Evolutionary conservation across 768 basidiomycete genomes (phyloP).

Genomic region (Russula compacta): DNA sequence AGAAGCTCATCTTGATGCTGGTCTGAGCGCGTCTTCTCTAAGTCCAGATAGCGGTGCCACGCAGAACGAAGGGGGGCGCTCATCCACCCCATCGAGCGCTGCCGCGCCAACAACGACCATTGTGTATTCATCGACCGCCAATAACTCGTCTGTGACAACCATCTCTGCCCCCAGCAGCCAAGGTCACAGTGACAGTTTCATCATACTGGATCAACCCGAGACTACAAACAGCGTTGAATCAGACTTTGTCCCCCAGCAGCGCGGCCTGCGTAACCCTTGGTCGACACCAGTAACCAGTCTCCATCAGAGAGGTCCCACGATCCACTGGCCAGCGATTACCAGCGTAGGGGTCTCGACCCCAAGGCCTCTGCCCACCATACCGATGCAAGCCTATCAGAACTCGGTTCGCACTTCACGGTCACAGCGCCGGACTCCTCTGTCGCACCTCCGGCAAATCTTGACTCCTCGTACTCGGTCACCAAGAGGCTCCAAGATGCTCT

Average conservation of each 20-base stretch:
- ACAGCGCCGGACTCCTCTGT: conserved; percentile 34
- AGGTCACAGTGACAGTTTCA: conserved; percentile 5
- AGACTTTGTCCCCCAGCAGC: neutral
- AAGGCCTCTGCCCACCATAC: conserved; percentile 22
- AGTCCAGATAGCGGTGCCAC: neutral
- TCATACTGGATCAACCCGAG: neutral
- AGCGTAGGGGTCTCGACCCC: conserved; percentile 24
- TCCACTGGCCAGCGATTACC: conserved; percentile 12
- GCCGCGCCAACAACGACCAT: conserved; percentile 19
- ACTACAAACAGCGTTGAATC: neutral
- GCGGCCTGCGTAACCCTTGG: neutral
- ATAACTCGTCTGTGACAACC: conserved; percentile 23
- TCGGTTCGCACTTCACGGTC: conserved; percentile 34
- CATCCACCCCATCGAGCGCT: conserved; percentile 23
- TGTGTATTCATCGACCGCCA: neutral
- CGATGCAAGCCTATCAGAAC: conserved; percentile 11
- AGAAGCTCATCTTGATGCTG: conserved; percentile 3
- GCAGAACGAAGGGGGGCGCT: conserved; percentile 7
- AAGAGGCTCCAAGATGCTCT: conserved; percentile 53
- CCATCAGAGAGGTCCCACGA: conserved; percentile 28
- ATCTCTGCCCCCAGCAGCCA: conserved; percentile 14
- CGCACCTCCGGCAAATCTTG: conserved; percentile 26
- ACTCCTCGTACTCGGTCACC: conserved; percentile 39
- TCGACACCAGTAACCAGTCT: conserved; percentile 19
- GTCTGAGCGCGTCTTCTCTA: conserved; percentile 11